Base-by-base conservation (phyloP, 2,329 filamentous ascomycete species). In the Verticillium longisporum region DNA sequence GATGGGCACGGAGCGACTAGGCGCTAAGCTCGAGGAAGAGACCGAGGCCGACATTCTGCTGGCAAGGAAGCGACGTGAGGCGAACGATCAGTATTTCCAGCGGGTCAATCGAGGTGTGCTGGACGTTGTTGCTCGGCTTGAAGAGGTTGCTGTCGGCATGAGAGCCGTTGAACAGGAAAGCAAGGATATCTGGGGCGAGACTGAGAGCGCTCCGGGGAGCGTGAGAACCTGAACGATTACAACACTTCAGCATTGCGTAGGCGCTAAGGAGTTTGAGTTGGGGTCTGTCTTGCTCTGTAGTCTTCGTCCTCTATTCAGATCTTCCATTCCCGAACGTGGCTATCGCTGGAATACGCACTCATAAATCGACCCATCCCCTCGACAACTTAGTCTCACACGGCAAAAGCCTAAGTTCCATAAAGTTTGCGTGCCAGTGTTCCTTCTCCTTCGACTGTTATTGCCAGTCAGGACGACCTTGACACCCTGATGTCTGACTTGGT, bases 81-180 rank as follows among this genome's bases (percentile, higher is more conserved):
- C 92, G 56, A 98, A 98, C 73, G 94, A 98, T 74, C 85, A 86
- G 61, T 98, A 98, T 74, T 99, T 99, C 71, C 84, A 90, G 68
- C 88, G 89, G 65, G 93, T 98, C 59, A 96, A 96, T 69, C 85
- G 87, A 61, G 91, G 93, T 7, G 94, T 99, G 6, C 78, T 92
- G 67, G 94, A 98, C 73, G 95, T 98, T 10, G 92, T 97, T 59
- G 87, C 88, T n/a, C 94, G 92, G 74, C 78, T 99, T 53, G 92
- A 97, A 71, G 89, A 92, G 64, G 94, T 98, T 38, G 92, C 94
- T 5, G 83, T 85, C 64, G 92, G 93, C 3, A 98, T 98, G 94
- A 87, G 88, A 62, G 88, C 86, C 0, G 93, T 98, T 3, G 94
- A 97, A 76, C 84, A 88, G 69, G 93, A 98, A 77, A 96, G 89